Evolutionary conservation across 805 yeast genomes (phyloP), one percentile per base, ranked within the genome.

Genomic region (Hanseniaspora hatyaiensis): DNA sequence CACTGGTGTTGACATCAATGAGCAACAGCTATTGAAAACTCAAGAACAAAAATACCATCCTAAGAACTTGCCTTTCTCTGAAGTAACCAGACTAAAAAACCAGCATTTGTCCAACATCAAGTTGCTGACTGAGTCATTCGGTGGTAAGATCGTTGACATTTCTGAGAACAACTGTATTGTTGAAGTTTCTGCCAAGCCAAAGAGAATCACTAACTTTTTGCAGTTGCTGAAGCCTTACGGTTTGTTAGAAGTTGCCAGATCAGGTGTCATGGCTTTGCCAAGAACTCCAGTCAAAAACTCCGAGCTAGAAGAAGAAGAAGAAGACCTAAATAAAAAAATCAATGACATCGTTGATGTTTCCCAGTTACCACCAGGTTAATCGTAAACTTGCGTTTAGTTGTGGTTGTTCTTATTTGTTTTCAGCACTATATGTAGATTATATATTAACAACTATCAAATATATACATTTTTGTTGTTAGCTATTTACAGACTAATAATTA

Each of bases 211-310:
- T 37, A 78, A 94, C 34, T 88, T 88, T 65, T 76, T 92, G 61
- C 83, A 82, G 53, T 76, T 92, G 61, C 72, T 88, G 61, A 92
- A 86, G 64, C 98, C 98, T 38, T 92, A 92, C 61, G 98, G 98
- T 60, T 80, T 92, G 50, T 74, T 92, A 59, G 98, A 92, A 68
- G 82, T 89, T 58, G 95, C 96, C 37, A 78, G 98, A 69, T 82
- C 95, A 22, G 98, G 98, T 68, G 85, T 89, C 94, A 87, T 92
- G 89, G 98, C 97, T 8, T 74, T 92, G 59, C 94, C 97, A 60
- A 80, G 96, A 74, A 85, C 97, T 42, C 96, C 95, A 36, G 68
- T 87, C 56, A 84, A 80, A 53, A 59, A 60, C 32, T 67, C 63
- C 36, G 73, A 67, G 16, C 73, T 69, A 19, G 77, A 72, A 24